A percentile compares a stretch with the other conserved stretches of the same genome.
phyloP scores from a whole-genome alignment of 345 rosid species.

The Euphorbia lathyris region DNA sequence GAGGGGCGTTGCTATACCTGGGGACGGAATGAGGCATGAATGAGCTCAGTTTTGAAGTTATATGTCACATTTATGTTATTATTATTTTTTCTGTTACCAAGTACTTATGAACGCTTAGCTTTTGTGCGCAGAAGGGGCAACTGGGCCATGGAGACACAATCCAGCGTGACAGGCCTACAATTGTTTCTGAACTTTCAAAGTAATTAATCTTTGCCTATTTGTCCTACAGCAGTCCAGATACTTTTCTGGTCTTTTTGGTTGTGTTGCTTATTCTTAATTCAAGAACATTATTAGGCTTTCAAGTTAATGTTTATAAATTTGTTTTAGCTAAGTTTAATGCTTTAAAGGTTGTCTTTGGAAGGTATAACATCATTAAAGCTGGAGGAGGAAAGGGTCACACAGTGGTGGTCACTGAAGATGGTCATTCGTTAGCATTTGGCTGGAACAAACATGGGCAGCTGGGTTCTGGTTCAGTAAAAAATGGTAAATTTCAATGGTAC shows the following conservation, averaged over 20 bases:
- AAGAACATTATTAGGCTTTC: background rate
- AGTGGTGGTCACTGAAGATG: slow-evolving; percentile 72
- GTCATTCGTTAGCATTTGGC: slow-evolving; percentile 81
- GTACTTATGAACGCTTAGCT: slow-evolving; percentile 20
- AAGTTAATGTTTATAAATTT: background rate
- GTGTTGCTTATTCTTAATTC: background rate
- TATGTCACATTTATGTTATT: background rate
- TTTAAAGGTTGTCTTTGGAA: slow-evolving; percentile 21
- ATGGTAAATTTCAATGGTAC: slow-evolving; percentile 43
- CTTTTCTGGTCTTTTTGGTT: background rate
- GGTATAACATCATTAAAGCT: slow-evolving; percentile 73
- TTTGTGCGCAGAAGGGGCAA: slow-evolving; percentile 78
- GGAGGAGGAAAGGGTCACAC: slow-evolving; percentile 81
- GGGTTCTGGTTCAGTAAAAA: slow-evolving; percentile 74
- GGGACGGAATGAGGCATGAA: slow-evolving; percentile 92
- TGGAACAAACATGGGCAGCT: slow-evolving; percentile 98
- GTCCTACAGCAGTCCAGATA: too few relatives aligned
- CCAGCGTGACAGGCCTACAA: slow-evolving; percentile 88
- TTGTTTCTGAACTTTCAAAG: slow-evolving; percentile 90
- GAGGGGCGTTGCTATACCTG: slow-evolving; percentile 97
- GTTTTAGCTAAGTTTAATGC: background rate
- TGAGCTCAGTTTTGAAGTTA: slow-evolving; percentile 3
- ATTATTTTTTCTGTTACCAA: slow-evolving; percentile 5
- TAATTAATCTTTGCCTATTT: slow-evolving; percentile 14
- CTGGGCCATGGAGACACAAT: slow-evolving; percentile 92